Base-by-base conservation (phyloP, 1,284 basidiomycete genomes). In the Amylostereum chailletii region DNA sequence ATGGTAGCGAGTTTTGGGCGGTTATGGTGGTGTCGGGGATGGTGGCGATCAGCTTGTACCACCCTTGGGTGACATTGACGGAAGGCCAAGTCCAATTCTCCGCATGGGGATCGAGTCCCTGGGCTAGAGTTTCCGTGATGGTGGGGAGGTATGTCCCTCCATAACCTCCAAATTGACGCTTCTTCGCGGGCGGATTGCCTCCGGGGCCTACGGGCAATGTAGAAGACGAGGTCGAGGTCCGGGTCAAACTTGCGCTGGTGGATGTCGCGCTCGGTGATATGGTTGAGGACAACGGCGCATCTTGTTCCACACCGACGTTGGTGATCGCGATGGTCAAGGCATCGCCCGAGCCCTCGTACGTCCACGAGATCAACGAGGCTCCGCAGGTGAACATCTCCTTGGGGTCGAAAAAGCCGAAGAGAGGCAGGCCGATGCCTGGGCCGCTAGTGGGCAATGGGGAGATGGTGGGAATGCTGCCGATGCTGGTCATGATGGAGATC, bases 41-140 rank as follows among this genome's bases (percentile, higher is more conserved):
- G 39, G 33, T 45, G 29, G 60, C 61, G 26, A 45, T 37, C 33
- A 64, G 10, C 27, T 45, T 39, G 48, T 65, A 65, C 52, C 51
- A 52, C 0, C 64, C 64, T 27, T 57, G 41, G 1, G 62, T 54
- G 5, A 65, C 55, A 43, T 58, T 57, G 11, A 63, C 62, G 2
- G 47, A 7, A 1, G 34, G 3, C 64, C 64, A 65, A 1, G 51
- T 53, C 42, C 40, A 62, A 4, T 33, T 45, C 3, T 7, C 8
- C 30, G 19, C 3, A 5, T 50, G 32, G 2, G 58, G 46, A 29
- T 58, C 52, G 11, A 58, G 36, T 33, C 50, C 36, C 5, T 32
- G 53, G 9, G 44, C 52, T 33, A 63, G 6, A 19, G 33, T 32
- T 9, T 37, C 29, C 29, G 45, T 46, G 19, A 54, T 34, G 10